These are phyloP conservation scores for Xylaria digitata DNA, from an alignment of 2,329 filamentous ascomycete species.

Conservation along the genomic window DNA sequence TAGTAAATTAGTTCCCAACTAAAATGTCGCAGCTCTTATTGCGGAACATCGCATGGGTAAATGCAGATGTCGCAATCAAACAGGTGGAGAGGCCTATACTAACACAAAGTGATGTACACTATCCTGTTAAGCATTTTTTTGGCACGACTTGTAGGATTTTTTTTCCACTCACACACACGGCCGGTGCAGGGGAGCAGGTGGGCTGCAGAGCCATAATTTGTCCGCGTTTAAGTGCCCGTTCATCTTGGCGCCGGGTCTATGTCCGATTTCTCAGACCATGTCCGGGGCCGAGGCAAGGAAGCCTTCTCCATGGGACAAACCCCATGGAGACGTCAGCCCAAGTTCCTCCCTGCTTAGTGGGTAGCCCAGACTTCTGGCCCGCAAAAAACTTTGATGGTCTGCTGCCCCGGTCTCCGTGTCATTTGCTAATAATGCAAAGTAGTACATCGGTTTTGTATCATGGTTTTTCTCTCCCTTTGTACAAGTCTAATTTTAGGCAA, in stretches of 20 bases:
- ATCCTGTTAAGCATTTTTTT: not conserved
- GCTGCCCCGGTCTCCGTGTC: not conserved
- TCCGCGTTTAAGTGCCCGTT: not conserved
- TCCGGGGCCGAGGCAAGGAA: slow-evolving; percentile 9
- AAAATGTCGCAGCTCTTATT: slow-evolving; percentile 5
- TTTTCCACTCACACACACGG: not conserved
- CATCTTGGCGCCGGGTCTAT: slow-evolving; percentile 26
- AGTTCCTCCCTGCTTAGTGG: not conserved
- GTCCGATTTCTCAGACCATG: slow-evolving; percentile 27
- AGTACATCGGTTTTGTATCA: slow-evolving; percentile 4
- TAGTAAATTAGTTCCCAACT: slow-evolving; percentile 12
- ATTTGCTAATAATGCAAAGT: slow-evolving; percentile 15
- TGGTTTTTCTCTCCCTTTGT: not conserved
- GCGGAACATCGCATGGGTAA: slow-evolving; percentile 25
- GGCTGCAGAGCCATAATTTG: slow-evolving; percentile 12
- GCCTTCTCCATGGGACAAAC: slow-evolving; percentile 5
- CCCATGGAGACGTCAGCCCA: slow-evolving; percentile 8
- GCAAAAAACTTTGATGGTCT: not conserved
- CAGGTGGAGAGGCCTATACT: slow-evolving; percentile 9
- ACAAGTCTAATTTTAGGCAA: slow-evolving; percentile 27
- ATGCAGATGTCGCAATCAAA: slow-evolving; percentile 32
- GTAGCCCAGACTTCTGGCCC: too few relatives aligned
- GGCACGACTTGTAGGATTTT: not conserved
- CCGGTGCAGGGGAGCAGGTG: slow-evolving; percentile 12
- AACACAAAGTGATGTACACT: not conserved